Evolutionary conservation across 257 asterid genomes (phyloP), one percentile per base, ranked within the genome.

Genomic region (Fraxinus cuspidata): DNA sequence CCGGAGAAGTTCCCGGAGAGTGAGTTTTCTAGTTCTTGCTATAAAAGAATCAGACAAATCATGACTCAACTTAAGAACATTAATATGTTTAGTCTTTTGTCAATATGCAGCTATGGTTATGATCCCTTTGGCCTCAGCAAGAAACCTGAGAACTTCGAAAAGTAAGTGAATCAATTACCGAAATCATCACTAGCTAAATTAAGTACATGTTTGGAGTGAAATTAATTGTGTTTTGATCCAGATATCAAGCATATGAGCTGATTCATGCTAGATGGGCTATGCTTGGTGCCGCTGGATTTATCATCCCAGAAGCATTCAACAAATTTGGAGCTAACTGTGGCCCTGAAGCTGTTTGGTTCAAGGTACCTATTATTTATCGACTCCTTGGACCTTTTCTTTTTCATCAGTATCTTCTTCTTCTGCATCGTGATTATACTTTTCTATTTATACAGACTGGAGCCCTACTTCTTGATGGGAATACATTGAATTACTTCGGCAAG

Each of bases 291-390:
- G 99, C 99, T 66, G 99, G 98, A 21, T 90, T 84, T 18, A 67
- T 95, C 76, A 95, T 95, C 81, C 99, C 99, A 1, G 99, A 95
- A 84, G 99, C 99, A 77, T 95, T 92, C 86, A 92, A 95, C 96
- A 95, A 93, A 79, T 95, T 85, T 28, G 99, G 98, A 77, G 99
- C 99, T 42, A 79, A 81, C 84, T 93, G 98, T 78, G 99, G 99
- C 66, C 97, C 98, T n/a, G 99, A 95, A 82, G 99, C 98, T 70
- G 99, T 95, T 77, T 95, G 98, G 99, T 95, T 95, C 92, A 95
- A 95, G 93, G 98, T 90, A 10, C 47, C 47, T 40, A 40, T 40
- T 40, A 40, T 40, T 11, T 40, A 40, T 40, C 11, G 42, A 37
- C 42, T 37, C 47, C 16, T 40, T 11, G 47, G 16, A 81, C 38